Conservation (phyloP, 371 early-diverging fungal species). For the Cladochytrium tenue region DNA sequence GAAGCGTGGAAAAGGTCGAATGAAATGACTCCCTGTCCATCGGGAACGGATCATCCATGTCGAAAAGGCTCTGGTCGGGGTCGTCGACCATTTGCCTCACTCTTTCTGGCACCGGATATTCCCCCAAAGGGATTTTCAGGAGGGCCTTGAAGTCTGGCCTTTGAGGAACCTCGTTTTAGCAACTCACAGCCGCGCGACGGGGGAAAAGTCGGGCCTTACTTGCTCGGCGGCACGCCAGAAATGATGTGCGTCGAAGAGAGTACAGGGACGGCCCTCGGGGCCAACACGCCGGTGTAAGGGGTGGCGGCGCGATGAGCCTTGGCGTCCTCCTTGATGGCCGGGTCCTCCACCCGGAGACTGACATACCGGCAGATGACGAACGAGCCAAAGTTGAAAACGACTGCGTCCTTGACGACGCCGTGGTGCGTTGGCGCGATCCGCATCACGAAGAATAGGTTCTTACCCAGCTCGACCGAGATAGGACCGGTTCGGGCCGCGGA, state of each 20-base stretch:
- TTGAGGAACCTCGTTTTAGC: no score
- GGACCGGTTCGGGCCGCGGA: neutral
- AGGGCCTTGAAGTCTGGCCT: neutral
- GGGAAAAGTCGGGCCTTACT: no score
- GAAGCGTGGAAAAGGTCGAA: neutral
- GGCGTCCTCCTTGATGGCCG: neutral
- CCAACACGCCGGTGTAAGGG: neutral
- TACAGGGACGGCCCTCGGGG: no score
- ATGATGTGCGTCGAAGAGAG: no score
- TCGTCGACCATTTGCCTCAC: neutral
- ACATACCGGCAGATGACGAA: slow-evolving; percentile 8
- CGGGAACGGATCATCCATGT: neutral
- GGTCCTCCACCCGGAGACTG: slow-evolving; percentile 6
- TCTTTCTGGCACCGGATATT: neutral
- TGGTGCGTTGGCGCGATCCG: slow-evolving; percentile 2
- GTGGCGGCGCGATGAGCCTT: neutral
- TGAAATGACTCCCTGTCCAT: slow-evolving; percentile 2
- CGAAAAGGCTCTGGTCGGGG: neutral
- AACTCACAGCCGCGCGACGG: no score
- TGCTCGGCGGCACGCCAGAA: no score
- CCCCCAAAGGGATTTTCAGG: neutral
- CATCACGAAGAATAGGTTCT: neutral
- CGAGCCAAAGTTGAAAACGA: slow-evolving; percentile 8
- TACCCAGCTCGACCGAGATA: neutral
- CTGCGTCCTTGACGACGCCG: slow-evolving; percentile 2